Base-by-base conservation (phyloP, 306 rosid species). In the Benincasa hispida region DNA sequence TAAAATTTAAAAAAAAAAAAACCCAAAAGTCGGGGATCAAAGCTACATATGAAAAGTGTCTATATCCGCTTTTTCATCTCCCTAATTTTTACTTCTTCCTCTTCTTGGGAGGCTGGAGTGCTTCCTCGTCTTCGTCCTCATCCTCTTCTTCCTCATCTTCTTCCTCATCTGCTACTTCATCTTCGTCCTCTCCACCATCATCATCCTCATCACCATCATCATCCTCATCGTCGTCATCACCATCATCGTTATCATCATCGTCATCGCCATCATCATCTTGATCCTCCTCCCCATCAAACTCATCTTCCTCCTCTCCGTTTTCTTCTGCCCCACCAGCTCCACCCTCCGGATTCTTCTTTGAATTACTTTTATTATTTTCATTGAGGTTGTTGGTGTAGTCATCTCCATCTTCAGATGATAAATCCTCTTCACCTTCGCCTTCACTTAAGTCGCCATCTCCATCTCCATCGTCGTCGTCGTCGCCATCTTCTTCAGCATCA, bases 81-180 rank as follows among this genome's bases (percentile, higher is more conserved):
- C 58, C 78, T 53, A 75, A 19, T 69, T 78, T 50, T 83, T 83
- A 92, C 93, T 92, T 92, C 97, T 92, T 92, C 87, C 97, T 92
- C 78, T 92, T 92, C 90, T 92, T 92, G 21, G 97, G 97, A 55
- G 97, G 97, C 91, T 92, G 97, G 85, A 92, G 88, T 3, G 96
- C 90, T 85, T 89, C 97, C 85, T 92, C 97, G 0, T 92, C 97
- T 15, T 89, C 96, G 0, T 92, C 97, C 1, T 90, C 96, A 0
- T 83, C 87, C 0, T 86, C 96, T 0, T 91, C 93, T 0, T 88
- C 86, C 0, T 88, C 83, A 2, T 88, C 81, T 15, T 83, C 90
- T 0, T 87, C 91, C 0, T 81, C 94, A 0, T 45, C 91, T 4
- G 54, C 94, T 3, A 32, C 91, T 3, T 86, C 96, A 0, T 88